Percentiles rank a stretch among this genome's conserved stretches.
Conservation (phyloP, 768 basidiomycete genomes). For the Amanita muscaria region DNA sequence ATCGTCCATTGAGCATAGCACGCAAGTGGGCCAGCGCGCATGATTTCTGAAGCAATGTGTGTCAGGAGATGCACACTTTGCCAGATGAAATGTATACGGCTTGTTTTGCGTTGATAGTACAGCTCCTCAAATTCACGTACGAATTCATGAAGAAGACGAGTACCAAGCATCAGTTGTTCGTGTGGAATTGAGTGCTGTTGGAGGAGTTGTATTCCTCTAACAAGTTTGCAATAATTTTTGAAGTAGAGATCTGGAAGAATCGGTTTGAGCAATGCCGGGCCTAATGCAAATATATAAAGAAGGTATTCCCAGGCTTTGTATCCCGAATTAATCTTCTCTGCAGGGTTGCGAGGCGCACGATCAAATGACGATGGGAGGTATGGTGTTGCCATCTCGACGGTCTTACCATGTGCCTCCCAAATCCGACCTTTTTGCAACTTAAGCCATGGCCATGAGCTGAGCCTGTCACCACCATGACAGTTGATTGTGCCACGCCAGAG, state of each 20-base stretch:
- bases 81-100: slow-evolving; percentile 26
- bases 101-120: slow-evolving; percentile 21
- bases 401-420: too few species aligned
- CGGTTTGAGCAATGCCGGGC: slow-evolving; percentile 16
- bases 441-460: background rate
- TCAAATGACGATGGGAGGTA: slow-evolving; percentile 34
- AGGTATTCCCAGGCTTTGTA: too few species aligned
- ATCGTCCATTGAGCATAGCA: slow-evolving; percentile 5
- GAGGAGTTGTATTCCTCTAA: slow-evolving; percentile 16
- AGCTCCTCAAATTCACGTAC: slow-evolving; percentile 23
- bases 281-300: slow-evolving; percentile 20
- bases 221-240: slow-evolving; percentile 21
- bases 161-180: slow-evolving; percentile 12
- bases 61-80: slow-evolving; percentile 22
- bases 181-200: slow-evolving; percentile 15
- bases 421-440: too few species aligned
- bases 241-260: slow-evolving; percentile 20
- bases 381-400: too few species aligned
- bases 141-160: slow-evolving; percentile 16
- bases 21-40: slow-evolving; percentile 16
- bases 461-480: slow-evolving; percentile 10
- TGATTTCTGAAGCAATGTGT: slow-evolving; percentile 20
- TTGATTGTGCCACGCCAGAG: slow-evolving; percentile 25
- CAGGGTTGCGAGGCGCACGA: too few species aligned
- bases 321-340: too few species aligned